A percentile compares a stretch with the other conserved stretches of the same genome.
phyloP scores from a whole-genome alignment of 139 green algal species.

The Chlamydomonas schloesseri region DNA sequence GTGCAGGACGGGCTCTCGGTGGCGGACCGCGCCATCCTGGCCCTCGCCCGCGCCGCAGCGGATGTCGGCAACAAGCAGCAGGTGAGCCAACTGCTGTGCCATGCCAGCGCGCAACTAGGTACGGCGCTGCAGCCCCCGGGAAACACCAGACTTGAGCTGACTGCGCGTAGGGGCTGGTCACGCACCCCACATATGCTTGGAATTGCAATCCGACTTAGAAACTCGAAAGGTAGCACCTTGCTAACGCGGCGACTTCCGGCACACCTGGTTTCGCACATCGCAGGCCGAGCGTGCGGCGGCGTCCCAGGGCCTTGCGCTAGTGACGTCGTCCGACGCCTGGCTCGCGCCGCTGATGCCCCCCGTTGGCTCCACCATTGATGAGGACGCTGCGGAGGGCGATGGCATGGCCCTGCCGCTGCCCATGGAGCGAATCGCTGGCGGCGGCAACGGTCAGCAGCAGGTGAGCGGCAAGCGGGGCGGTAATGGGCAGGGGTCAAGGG shows the following conservation, averaged over 20 bases:
- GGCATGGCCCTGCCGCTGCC: not conserved
- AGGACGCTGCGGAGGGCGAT: constrained; percentile 29
- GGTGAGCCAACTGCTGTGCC: not conserved
- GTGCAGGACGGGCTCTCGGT: not conserved
- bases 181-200: no score
- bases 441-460: not conserved
- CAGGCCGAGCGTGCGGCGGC: constrained; percentile 16
- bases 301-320: constrained; percentile 41
- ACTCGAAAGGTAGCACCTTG: no score
- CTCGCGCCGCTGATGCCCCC: constrained; percentile 37
- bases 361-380: constrained; percentile 29
- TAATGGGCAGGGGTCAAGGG: not conserved
- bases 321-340: constrained; percentile 49
- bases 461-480: no score
- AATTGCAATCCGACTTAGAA: no score
- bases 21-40: constrained; percentile 15
- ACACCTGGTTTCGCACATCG: not conserved
- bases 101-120: no score
- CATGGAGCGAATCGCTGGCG: not conserved
- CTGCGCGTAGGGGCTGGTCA: no score
- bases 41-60: not conserved
- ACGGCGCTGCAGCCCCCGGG: no score
- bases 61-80: not conserved
- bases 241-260: no score
- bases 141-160: no score